Evolutionary conservation across 805 yeast genomes (phyloP).

Genomic region (Clavispora vitiphila): DNA sequence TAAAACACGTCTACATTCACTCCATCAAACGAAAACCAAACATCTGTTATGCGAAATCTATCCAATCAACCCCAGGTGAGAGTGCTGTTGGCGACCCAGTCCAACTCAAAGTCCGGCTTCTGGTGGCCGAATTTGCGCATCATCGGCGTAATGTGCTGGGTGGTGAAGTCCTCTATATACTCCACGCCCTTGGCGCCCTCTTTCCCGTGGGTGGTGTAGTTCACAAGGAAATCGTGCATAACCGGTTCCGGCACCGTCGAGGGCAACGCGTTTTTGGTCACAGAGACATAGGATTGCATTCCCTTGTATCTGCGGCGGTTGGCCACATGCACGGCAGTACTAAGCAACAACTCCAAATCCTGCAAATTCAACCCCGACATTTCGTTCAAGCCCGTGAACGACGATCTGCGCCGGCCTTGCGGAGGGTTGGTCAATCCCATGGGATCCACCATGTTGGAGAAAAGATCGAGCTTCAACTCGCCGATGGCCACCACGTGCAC

Average conservation of each 20-base stretch:
- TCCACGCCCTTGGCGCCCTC: constrained; percentile 14
- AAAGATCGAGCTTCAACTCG: constrained; percentile 26
- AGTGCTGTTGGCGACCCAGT: constrained; percentile 35
- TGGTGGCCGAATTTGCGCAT: constrained; percentile 25
- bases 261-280: constrained; percentile 31
- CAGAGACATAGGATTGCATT: constrained; percentile 20
- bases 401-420: constrained; percentile 28
- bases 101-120: constrained; percentile 26
- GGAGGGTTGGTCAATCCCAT: constrained; percentile 10
- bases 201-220: constrained; percentile 17
- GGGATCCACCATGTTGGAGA: constrained; percentile 15
- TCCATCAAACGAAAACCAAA: too few relatives aligned
- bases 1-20: too few relatives aligned
- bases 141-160: constrained; percentile 28
- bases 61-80: constrained; percentile 5
- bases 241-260: constrained; percentile 29
- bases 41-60: too few relatives aligned
- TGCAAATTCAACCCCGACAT: constrained; percentile 39
- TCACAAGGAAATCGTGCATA: constrained; percentile 32
- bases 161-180: constrained; percentile 18
- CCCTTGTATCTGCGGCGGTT: constrained; percentile 11
- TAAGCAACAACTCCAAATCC: constrained; percentile 32
- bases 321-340: constrained; percentile 26
- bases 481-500: constrained; percentile 31
- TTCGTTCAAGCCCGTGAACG: constrained; percentile 34